These are phyloP conservation scores for Aurinia saxatilis DNA, from an alignment of 345 rosid species.

Conservation along the genomic window DNA sequence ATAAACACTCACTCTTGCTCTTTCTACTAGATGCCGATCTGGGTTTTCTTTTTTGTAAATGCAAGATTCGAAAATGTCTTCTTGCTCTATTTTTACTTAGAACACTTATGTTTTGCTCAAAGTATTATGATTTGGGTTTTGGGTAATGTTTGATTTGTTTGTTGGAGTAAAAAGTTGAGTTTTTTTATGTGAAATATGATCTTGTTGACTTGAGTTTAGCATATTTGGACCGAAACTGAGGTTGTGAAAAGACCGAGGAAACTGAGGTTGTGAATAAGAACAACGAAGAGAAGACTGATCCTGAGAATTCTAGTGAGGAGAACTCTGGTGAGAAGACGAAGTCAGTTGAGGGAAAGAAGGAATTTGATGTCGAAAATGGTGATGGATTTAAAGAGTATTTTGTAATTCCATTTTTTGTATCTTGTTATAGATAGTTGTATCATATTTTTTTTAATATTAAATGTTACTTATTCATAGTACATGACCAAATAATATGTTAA, in stretches of 20 bases:
- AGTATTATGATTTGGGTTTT: background rate
- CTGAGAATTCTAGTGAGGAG: conserved; percentile 28
- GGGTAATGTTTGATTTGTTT: background rate
- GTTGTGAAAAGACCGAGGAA: conserved; percentile 35
- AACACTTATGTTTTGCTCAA: no score
- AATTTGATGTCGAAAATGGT: conserved; percentile 37
- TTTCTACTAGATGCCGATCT: conserved; percentile 25
- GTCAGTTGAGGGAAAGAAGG: conserved; percentile 23
- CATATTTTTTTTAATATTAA: no score
- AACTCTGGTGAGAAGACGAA: conserved; percentile 28
- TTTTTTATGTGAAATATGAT: no score
- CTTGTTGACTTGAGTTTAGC: background rate
- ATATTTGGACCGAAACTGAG: conserved; percentile 17
- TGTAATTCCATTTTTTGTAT: no score
- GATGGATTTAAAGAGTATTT: no score
- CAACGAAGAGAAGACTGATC: conserved; percentile 29
- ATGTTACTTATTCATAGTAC: no score
- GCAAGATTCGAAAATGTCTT: background rate
- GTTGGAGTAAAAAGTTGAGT: background rate
- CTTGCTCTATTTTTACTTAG: background rate
- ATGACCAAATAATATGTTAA: no score
- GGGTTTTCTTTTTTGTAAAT: no score
- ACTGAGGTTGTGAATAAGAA: conserved; percentile 26
- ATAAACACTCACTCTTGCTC: background rate
- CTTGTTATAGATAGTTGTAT: no score